Base-by-base conservation (phyloP, 176 grass and related monocot species). In the Bonia amplexicaulis region DNA sequence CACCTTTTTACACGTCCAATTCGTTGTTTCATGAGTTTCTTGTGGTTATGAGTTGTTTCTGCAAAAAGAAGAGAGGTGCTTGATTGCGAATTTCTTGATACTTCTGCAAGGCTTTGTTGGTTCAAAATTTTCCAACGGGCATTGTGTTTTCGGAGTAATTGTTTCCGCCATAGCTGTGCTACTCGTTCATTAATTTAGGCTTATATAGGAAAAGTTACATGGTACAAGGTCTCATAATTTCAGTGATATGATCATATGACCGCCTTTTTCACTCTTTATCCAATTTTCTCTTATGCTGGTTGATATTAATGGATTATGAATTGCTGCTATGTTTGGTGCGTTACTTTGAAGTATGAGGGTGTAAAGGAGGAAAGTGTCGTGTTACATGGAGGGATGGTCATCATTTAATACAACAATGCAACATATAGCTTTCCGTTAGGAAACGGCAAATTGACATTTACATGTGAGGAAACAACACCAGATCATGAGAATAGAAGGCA, bases 401-500 rank as follows among this genome's bases (percentile, higher is more conserved):
- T 84, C 10, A 80, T 84, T 60, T 79, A 85, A 74, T 58, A 58
- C 40, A 80, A 47, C 62, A 64, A 70, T 17, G 0, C 6, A 45
- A 19, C 70, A 6, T 41, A 14, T 46, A 71, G 2, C n/a, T 25
- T 71, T 79, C 44, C 4, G 12, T 68, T 14, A 37, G 57, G 54
- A 57, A 45, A 48, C 1, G 11, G 12, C 22, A 55, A 70, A 40
- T 58, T 89, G 49, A 31, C 48, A 48, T 84, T n/a, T 84, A 48
- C 25, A 29, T 40, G 20, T 65, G 31, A 85, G 11, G 48, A 47
- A 84, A 37, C 22, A 80, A 60, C 57, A 80, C 31, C 37, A 82
- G 62, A 22, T 51, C n/a, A 23, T 77, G 42, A 53, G 9, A 73
- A 2, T 60, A 57, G 17, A 61, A 64, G 51, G 49, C 11, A 26